Evolutionary conservation across 2,329 filamentous ascomycete species (phyloP).

Genomic region (Pestalotiopsis sp.): DNA sequence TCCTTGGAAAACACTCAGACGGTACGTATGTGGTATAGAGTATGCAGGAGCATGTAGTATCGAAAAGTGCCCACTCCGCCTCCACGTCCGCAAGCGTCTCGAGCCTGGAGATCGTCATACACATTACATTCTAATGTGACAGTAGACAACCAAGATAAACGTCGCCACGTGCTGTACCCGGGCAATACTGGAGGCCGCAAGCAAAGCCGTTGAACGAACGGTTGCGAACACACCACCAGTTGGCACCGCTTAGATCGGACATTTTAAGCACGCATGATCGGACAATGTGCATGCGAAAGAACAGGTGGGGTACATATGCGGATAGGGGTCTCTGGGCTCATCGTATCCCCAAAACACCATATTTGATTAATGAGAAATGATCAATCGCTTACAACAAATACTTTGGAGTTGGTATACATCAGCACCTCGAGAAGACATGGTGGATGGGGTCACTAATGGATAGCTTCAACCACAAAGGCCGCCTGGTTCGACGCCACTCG

Average conservation of each 20-base stretch:
- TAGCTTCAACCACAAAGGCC: neutral
- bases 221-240: neutral
- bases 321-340: neutral
- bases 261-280: neutral
- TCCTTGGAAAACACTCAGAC: neutral
- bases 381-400: too few species aligned
- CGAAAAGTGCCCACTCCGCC: neutral
- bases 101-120: neutral
- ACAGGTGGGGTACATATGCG: neutral
- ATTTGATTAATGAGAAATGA: neutral
- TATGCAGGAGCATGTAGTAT: neutral
- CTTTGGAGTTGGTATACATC: neutral
- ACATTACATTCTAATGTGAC: neutral
- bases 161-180: neutral
- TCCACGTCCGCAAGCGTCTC: neutral
- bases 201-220: neutral
- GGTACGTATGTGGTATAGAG: neutral
- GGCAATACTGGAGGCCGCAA: neutral
- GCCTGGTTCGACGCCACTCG: neutral
- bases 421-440: neutral
- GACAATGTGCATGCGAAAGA: neutral
- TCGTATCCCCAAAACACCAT: neutral
- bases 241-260: neutral
- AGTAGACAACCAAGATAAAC: neutral
- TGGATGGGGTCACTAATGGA: neutral